A percentile compares a stretch with the other conserved stretches of the same genome.
Evolutionary conservation across 2,329 filamentous ascomycete genomes (phyloP).

Genomic region (Lachnellula arida): DNA sequence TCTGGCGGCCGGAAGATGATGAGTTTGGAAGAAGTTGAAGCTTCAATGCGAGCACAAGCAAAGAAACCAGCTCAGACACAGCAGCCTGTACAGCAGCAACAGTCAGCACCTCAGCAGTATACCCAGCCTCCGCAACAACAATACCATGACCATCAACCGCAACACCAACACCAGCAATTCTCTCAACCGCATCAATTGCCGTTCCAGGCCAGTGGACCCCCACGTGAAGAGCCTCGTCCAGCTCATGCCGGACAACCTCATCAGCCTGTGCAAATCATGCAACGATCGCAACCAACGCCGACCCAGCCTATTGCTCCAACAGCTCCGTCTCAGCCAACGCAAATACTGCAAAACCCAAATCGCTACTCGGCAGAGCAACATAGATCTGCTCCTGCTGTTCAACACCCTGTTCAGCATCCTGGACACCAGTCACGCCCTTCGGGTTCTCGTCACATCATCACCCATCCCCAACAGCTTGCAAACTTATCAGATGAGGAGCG

Average conservation of each 20-base stretch:
- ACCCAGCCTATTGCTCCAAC: constrained; percentile 35
- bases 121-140: constrained; percentile 10
- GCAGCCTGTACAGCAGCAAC: constrained; percentile 25
- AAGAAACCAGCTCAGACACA: constrained; percentile 43
- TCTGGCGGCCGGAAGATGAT: constrained; percentile 68
- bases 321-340: constrained; percentile 56
- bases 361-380: constrained; percentile 49
- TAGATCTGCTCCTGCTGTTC: constrained; percentile 35
- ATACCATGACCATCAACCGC: constrained; percentile 15
- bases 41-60: constrained; percentile 73
- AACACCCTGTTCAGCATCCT: constrained; percentile 31
- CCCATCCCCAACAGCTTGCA: constrained; percentile 69
- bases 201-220: constrained; percentile 21
- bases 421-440: constrained; percentile 34
- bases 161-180: constrained; percentile 28
- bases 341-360: constrained; percentile 77
- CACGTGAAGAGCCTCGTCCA: constrained; percentile 21
- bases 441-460: constrained; percentile 47
- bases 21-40: constrained; percentile 96
- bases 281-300: constrained; percentile 24
- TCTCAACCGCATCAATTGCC: background rate
- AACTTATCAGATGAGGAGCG: constrained; percentile 81
- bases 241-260: constrained; percentile 18
- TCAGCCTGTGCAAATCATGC: constrained; percentile 27
- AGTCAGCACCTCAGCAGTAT: constrained; percentile 22